Evolutionary conservation across 768 basidiomycete genomes (phyloP), one percentile per base, ranked within the genome.

Genomic region (Crepidotus variabilis): DNA sequence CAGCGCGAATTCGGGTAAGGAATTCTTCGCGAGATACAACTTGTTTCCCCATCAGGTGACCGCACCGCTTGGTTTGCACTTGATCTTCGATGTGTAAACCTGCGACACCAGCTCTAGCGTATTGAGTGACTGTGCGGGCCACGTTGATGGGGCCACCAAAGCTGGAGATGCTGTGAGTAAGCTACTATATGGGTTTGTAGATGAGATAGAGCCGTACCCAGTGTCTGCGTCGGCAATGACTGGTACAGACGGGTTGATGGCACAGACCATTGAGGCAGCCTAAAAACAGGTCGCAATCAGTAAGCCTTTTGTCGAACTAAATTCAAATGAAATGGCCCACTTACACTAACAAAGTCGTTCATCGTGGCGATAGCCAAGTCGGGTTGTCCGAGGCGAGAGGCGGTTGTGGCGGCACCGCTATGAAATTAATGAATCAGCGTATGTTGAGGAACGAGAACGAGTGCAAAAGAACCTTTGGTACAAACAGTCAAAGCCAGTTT

Each of bases 211-310:
- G 8, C 47, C 75, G 6, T 68, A 84, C 84, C 88, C 88, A 53
- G 88, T 90, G 65, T 91, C 89, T 11, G 88, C 88, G 61, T 91
- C 88, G 1, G 88, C 88, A 59, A 91, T 90, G 20, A 91, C 83
- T 0, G 88, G 88, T 0, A 80, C 73, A 2, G 80, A 75, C 0
- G 87, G 87, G 61, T 84, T 75, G 51, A 90, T 62, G 52, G 83
- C 74, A 67, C 83, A 84, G 49, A 89, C 85, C 85, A 89, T 88
- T n/a, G n/a, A n/a, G n/a, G n/a, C n/a, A n/a, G n/a, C n/a, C n/a
- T n/a, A n/a, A n/a, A n/a, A n/a, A n/a, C n/a, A n/a, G n/a, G n/a
- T n/a, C n/a, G n/a, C n/a, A n/a, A n/a, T n/a, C n/a, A n/a, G n/a
- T n/a, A n/a, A n/a, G n/a, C n/a, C n/a, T n/a, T n/a, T n/a, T n/a